A percentile compares a stretch with the other conserved stretches of the same genome.
Conservation (phyloP, 805 yeast species). For the Pichia scutulata region DNA sequence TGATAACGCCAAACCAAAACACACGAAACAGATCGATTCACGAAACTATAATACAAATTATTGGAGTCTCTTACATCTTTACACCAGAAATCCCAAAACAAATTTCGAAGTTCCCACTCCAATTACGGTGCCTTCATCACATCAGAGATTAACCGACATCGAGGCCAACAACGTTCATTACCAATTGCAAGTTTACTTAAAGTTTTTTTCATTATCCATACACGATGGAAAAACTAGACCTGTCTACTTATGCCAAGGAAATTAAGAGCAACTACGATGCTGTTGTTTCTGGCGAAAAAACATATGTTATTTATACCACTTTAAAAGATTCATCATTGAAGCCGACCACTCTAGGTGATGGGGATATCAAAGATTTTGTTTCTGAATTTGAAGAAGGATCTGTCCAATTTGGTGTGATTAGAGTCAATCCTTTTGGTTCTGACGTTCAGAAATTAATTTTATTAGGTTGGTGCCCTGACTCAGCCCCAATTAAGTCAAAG, state of each 20-base stretch:
- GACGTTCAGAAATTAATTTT: constrained; percentile 78
- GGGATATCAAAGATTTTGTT: constrained; percentile 69
- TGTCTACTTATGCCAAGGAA: constrained; percentile 64
- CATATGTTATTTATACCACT: constrained; percentile 80
- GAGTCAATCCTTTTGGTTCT: constrained; percentile 87
- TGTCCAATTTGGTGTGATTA: constrained; percentile 84
- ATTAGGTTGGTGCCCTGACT: constrained; percentile 97
- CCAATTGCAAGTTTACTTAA: not conserved
- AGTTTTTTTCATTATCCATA: not conserved
- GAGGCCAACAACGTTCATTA: not conserved
- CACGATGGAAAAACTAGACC: constrained; percentile 47
- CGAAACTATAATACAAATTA: no score
- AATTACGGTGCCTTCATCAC: no score
- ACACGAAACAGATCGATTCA: not conserved
- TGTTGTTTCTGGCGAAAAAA: constrained; percentile 69
- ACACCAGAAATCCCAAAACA: not conserved
- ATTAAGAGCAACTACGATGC: constrained; percentile 70
- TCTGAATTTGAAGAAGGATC: constrained; percentile 77
- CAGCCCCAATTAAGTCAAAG: constrained; percentile 73
- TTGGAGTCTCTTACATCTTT: not conserved
- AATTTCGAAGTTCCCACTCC: no score
- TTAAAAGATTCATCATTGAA: constrained; percentile 43
- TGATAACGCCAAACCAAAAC: not conserved
- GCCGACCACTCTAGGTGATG: constrained; percentile 47
- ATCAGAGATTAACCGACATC: not conserved